These are phyloP conservation scores for Vitrella brassicaformis DNA, from an alignment of 73 alveolate genomes.

Conservation along the genomic window DNA sequence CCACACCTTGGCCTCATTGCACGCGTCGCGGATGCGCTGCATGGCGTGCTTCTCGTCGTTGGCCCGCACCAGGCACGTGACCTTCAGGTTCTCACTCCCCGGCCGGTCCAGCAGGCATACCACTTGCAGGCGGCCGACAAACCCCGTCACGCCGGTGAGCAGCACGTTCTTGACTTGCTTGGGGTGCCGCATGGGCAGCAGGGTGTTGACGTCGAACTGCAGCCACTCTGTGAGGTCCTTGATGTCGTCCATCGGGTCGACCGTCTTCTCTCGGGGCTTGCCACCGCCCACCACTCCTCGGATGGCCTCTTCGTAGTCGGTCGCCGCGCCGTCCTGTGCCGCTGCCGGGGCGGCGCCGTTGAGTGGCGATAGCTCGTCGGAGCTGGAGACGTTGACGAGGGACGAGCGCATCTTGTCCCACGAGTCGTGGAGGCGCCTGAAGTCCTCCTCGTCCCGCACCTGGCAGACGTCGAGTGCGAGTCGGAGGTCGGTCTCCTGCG, in stretches of 20 bases:
- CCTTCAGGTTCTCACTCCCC: background rate
- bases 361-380: no score
- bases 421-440: background rate
- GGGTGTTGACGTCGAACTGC: background rate
- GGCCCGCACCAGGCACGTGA: background rate
- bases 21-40: background rate
- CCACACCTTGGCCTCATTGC: background rate
- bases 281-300: no score
- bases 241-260: background rate
- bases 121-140: background rate
- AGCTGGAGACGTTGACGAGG: no score
- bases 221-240: background rate
- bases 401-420: background rate
- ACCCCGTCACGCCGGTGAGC: background rate
- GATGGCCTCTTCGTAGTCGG: no score
- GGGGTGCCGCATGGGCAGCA: background rate
- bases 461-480: background rate
- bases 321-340: no score
- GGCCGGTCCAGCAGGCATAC: background rate
- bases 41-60: background rate
- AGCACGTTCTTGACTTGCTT: background rate
- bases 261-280: background rate
- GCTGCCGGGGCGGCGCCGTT: no score
- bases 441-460: background rate
- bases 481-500: background rate